These are phyloP conservation scores for Candida michaelii DNA, from an alignment of 805 yeast species.

Conservation along the genomic window DNA sequence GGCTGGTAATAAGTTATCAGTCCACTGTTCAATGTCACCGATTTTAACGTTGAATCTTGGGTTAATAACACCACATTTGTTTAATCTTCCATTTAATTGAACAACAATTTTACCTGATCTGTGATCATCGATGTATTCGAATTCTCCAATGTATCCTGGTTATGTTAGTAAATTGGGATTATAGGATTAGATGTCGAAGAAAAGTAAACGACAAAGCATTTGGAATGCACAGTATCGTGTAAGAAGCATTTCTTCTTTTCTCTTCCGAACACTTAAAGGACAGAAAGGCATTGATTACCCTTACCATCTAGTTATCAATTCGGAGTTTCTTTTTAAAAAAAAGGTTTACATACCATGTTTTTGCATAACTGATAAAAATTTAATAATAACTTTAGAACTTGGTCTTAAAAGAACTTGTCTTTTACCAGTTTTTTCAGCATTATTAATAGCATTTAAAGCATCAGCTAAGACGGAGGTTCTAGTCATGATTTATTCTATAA, in stretches of 20 bases:
- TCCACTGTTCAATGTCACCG: conserved; percentile 96
- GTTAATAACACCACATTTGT: conserved; percentile 98
- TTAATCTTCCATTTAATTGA: conserved; percentile 95
- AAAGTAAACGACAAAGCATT: conserved; percentile 56
- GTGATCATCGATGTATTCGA: conserved; percentile 98
- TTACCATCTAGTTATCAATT: conserved; percentile 98
- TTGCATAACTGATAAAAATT: conserved; percentile 95
- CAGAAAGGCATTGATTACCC: conserved; percentile 90
- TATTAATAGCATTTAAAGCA: conserved; percentile 96
- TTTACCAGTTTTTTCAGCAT: conserved; percentile 99
- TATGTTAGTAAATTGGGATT: conserved; percentile 21
- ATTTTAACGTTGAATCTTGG: conserved; percentile 98
- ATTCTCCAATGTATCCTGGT: conserved; percentile 89
- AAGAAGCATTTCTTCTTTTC: conserved; percentile 61
- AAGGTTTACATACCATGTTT: conserved; percentile 56
- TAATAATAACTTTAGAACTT: conserved; percentile 96
- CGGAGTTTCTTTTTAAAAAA: conserved; percentile 46
- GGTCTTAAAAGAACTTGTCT: conserved; percentile 98
- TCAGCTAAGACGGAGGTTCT: conserved; percentile 98
- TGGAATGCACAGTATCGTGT: conserved; percentile 48
- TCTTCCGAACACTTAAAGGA: conserved; percentile 98
- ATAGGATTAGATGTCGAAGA: conserved; percentile 49
- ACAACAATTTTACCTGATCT: conserved; percentile 97
- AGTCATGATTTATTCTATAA: conserved; percentile 63
- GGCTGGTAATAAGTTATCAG: conserved; percentile 96